Base-by-base conservation (phyloP, 257 asterid species). In the Solanum tarapatanum region DNA sequence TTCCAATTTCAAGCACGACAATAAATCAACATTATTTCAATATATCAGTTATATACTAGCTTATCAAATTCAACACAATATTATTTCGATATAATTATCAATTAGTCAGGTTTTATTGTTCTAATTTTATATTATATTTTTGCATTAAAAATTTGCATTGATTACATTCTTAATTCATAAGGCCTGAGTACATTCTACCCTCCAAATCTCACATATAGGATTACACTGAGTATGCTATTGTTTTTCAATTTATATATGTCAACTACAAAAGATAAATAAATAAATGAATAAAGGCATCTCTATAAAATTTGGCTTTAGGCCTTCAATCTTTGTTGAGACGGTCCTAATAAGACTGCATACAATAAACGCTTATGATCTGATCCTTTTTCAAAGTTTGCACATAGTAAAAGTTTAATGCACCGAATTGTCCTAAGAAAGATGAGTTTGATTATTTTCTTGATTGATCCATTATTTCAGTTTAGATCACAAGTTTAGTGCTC, bases 361-460 rank as follows among this genome's bases (percentile, higher is more conserved):
- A 7, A 58, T 7, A 58, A 2, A 62, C 30, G 0, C 6, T 62
- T 23, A 9, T 62, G 28, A n/a, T 62, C 1, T 3, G 13, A 62
- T 11, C 8, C 33, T 66, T 66, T 64, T 11, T n/a, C 1, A 10
- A 2, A n/a, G 8, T 64, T 0, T 0, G 0, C 19, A 12, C 19
- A 5, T 26, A 2, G 1, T 23, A 11, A 10, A 26, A 24, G 9
- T 12, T 66, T 66, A 24, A 28, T 66, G 33, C 4, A 66, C 73
- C 73, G 35, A 12, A 30, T 13, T 24, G 8, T 26, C 14, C 19
- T 24, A 64, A 5, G 17, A 28, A 66, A 66, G 19, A 24, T 66
- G 35, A 11, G 9, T 66, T 66, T 66, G 10, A 24, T 23, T 66
- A 2, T 26, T 66, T 66, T 26, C 19, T 66, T 66, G 9, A 26